A percentile compares a stretch with the other conserved stretches of the same genome.
phyloP scores from a whole-genome alignment of 2,329 filamentous ascomycete genomes.

The Berkeleyomyces basicola region DNA sequence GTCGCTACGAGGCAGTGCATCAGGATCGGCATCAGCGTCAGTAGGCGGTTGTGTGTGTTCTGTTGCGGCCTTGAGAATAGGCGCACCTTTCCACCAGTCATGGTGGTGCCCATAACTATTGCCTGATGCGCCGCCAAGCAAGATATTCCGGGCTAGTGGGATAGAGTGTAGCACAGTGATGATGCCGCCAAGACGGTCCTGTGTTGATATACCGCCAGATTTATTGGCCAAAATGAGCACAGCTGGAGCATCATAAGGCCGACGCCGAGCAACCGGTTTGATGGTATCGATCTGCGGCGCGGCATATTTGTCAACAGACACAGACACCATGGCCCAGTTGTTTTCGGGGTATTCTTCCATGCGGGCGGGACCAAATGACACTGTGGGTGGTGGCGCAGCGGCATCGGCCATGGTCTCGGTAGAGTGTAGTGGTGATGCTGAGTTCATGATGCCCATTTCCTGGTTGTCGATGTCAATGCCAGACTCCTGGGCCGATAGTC shows the following conservation, averaged over 20 bases:
- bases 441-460: constrained; percentile 30
- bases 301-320: constrained; percentile 29
- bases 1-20: not conserved
- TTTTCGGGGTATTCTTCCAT: constrained; percentile 36
- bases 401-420: not conserved
- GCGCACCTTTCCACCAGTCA: constrained; percentile 44
- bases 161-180: constrained; percentile 45
- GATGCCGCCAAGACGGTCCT: constrained; percentile 34
- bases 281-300: constrained; percentile 14
- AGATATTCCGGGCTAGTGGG: constrained; percentile 37
- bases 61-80: not conserved
- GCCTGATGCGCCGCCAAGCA: constrained; percentile 29
- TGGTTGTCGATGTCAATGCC: constrained; percentile 20
- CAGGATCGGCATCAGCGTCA: not conserved
- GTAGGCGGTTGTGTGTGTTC: not conserved
- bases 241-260: constrained; percentile 27
- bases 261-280: constrained; percentile 5
- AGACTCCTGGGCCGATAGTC: constrained; percentile 11
- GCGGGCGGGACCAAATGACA: constrained; percentile 41
- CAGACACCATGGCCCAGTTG: constrained; percentile 42
- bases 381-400: constrained; percentile 4
- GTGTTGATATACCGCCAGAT: constrained; percentile 17
- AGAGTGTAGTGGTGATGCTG: not conserved
- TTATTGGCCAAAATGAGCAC: constrained; percentile 27
- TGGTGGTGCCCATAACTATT: constrained; percentile 36